Percentiles rank a stretch among this genome's conserved stretches.
Conservation (phyloP, 192 early-diverging fungal species). For the Gamsiella multidivaricata region DNA sequence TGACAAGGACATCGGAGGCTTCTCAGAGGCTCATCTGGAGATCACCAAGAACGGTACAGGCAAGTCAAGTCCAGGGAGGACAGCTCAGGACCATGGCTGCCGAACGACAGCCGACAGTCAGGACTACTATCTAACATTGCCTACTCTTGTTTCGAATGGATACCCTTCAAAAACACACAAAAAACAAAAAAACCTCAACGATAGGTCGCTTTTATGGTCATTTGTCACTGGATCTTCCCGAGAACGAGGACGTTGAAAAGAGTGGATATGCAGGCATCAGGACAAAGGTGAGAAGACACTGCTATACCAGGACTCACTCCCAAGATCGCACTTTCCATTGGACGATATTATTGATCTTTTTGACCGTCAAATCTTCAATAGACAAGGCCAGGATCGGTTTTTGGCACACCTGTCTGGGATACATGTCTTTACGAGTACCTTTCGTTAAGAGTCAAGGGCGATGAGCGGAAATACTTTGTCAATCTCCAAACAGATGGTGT, state of each 20-base stretch:
- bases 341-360: too few relatives aligned
- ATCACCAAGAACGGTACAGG: slow-evolving; percentile 57
- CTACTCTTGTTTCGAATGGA: background rate
- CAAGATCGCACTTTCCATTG: background rate
- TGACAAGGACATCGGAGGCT: slow-evolving; percentile 91
- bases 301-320: background rate
- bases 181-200: too few relatives aligned
- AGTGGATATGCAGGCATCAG: slow-evolving; percentile 95
- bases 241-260: slow-evolving; percentile 69
- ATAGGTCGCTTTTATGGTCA: slow-evolving; percentile 83
- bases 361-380: too few relatives aligned
- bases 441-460: slow-evolving; percentile 81
- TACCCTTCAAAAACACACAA: too few relatives aligned
- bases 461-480: slow-evolving; percentile 90
- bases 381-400: slow-evolving; percentile 73
- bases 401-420: slow-evolving; percentile 86
- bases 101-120: too few relatives aligned
- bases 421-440: slow-evolving; percentile 88
- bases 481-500: slow-evolving; percentile 91
- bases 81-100: too few relatives aligned
- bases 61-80: background rate
- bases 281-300: slow-evolving; percentile 75
- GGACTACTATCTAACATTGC: background rate
- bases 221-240: slow-evolving; percentile 82
- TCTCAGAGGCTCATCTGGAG: slow-evolving; percentile 49